Percentiles rank a stretch among this genome's conserved stretches.
Conservation (phyloP, 1,139 yeast species). For the Yamadazyma songkhlaensis region DNA sequence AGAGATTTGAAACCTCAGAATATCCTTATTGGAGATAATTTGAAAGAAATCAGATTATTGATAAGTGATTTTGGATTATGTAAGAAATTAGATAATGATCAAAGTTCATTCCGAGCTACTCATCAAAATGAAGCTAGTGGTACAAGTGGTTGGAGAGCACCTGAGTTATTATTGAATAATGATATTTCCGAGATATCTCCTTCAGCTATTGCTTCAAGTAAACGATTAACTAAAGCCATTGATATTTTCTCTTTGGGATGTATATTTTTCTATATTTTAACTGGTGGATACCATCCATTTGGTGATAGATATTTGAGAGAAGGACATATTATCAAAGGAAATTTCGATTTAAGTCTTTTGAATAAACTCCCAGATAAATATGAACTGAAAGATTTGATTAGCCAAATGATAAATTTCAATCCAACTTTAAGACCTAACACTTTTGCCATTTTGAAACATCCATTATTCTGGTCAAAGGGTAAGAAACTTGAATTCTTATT, state of each 20-base stretch:
- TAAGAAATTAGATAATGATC: constrained; percentile 86
- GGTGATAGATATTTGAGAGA: constrained; percentile 88
- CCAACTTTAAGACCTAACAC: constrained; percentile 79
- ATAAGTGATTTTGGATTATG: constrained; percentile 97
- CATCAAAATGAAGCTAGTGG: constrained; percentile 90
- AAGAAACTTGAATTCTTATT: constrained; percentile 79
- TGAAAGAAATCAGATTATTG: constrained; percentile 51
- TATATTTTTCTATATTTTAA: constrained; percentile 81
- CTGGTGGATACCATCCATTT: constrained; percentile 90
- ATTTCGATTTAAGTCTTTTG: constrained; percentile 50
- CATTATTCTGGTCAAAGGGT: constrained; percentile 79
- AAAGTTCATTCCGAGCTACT: constrained; percentile 90
- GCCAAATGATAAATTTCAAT: constrained; percentile 65
- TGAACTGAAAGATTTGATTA: constrained; percentile 73
- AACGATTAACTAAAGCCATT: constrained; percentile 83
- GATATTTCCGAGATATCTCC: constrained; percentile 42
- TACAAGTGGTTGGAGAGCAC: constrained; percentile 98
- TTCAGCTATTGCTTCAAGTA: constrained; percentile 23
- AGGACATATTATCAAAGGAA: constrained; percentile 78
- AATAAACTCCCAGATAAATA: constrained; percentile 42
- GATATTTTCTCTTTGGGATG: constrained; percentile 96
- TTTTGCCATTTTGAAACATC: constrained; percentile 67
- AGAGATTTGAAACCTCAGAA: constrained; percentile 96
- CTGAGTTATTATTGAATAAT: constrained; percentile 65
- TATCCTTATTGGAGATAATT: constrained; percentile 69